These are phyloP conservation scores for Sporisorium exsertum DNA, from an alignment of 1,284 basidiomycete species.

Conservation along the genomic window DNA sequence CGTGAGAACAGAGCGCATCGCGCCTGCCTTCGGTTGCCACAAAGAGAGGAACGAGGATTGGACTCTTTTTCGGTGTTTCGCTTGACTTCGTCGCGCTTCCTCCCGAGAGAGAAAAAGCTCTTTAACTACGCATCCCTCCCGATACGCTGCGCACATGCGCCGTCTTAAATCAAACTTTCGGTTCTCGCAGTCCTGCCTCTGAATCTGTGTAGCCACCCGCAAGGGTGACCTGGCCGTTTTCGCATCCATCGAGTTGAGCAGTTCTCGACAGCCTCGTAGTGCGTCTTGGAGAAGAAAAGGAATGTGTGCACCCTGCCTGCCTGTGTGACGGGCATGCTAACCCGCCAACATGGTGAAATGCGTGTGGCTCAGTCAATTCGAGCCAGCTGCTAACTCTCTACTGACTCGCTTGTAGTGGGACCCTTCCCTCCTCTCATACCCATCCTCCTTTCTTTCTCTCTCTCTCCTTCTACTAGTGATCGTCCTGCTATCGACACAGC, in stretches of 20 bases:
- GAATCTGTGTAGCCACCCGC: background rate
- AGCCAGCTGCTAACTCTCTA: background rate
- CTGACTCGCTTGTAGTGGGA: background rate
- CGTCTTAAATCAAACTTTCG: background rate
- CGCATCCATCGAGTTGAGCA: background rate
- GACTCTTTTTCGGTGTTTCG: background rate
- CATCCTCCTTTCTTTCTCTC: background rate
- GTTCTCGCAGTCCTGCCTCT: background rate
- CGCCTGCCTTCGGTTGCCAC: background rate
- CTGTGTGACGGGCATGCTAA: no score
- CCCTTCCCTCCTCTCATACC: background rate
- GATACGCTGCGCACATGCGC: background rate
- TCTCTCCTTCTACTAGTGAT: background rate
- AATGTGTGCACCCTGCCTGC: background rate
- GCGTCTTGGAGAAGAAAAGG: background rate
- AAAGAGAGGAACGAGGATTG: background rate
- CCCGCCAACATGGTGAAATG: background rate
- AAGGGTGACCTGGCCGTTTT: background rate
- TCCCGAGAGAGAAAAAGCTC: slow-evolving; percentile 5
- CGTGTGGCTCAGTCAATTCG: background rate
- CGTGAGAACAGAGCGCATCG: background rate
- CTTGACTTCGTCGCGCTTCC: slow-evolving; percentile 9
- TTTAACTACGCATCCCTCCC: background rate
- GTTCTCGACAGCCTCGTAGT: background rate
- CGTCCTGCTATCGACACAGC: background rate